phyloP scores from a whole-genome alignment of 2,329 filamentous ascomycete species.

The Fusarium keratoplasticum region DNA sequence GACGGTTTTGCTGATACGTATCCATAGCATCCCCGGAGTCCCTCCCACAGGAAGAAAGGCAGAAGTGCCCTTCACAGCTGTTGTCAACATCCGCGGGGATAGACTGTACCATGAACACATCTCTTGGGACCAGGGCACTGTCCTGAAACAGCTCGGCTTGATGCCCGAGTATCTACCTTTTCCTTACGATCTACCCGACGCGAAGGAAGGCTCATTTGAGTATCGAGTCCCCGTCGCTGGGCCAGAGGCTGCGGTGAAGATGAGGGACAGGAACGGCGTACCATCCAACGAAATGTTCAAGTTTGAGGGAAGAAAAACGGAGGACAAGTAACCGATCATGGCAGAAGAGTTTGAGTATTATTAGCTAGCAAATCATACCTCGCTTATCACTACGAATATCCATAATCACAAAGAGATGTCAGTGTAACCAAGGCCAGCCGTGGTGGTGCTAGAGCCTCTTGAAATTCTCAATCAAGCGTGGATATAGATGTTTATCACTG shows the following conservation, averaged over 20 bases:
- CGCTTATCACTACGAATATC: not conserved
- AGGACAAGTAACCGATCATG: not conserved
- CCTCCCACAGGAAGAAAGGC: conserved; percentile 65
- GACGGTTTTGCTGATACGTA: not conserved
- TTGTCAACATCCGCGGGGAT: conserved; percentile 74
- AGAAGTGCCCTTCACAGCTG: conserved; percentile 69
- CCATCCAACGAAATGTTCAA: conserved; percentile 49
- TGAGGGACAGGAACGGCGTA: conserved; percentile 45
- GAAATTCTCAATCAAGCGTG: not conserved
- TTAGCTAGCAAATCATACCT: not conserved
- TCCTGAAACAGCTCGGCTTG: conserved; percentile 68
- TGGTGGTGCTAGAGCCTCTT: not conserved
- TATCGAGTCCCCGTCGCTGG: conserved; percentile 50
- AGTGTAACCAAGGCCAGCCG: not conserved
- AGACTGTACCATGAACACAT: conserved; percentile 75
- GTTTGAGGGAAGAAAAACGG: not conserved
- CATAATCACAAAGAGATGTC: not conserved
- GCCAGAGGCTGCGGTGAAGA: conserved; percentile 46
- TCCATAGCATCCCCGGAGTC: conserved; percentile 56
- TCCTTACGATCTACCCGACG: conserved; percentile 63
- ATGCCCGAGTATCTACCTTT: conserved; percentile 71
- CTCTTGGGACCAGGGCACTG: conserved; percentile 75
- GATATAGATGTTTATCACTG: not conserved
- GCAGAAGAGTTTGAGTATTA: not conserved
- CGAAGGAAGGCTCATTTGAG: conserved; percentile 41